Percentiles rank a stretch among this genome's conserved stretches.
Conservation (phyloP, 1,284 basidiomycete genomes). For the Apiotrichum sp. region DNA sequence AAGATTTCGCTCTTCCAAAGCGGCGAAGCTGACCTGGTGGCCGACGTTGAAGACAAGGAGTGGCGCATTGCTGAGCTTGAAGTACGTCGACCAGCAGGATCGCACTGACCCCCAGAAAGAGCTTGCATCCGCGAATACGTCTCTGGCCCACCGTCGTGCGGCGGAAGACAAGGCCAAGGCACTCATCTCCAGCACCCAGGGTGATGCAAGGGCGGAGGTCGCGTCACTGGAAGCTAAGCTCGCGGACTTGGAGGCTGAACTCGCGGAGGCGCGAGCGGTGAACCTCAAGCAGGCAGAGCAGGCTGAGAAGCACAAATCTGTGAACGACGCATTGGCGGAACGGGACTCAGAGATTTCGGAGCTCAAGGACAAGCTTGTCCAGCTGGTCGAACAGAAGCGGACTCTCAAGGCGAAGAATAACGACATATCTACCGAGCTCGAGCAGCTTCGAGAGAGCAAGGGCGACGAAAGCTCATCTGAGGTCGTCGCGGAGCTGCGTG, state of each 20-base stretch:
- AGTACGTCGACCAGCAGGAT: constrained; percentile 15
- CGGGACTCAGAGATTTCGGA: background rate
- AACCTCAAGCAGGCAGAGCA: background rate
- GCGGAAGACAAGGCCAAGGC: constrained; percentile 19
- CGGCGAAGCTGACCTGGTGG: constrained; percentile 28
- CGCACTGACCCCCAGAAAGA: constrained; percentile 13
- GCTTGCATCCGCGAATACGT: constrained; percentile 27
- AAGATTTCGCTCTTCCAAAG: constrained; percentile 33
- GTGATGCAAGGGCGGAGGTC: constrained; percentile 17
- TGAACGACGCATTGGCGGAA: background rate
- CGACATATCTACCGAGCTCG: constrained; percentile 27
- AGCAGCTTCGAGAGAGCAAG: constrained; percentile 10
- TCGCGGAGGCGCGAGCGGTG: background rate
- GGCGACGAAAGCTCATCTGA: constrained; percentile 11
- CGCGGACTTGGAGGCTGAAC: constrained; percentile 18
- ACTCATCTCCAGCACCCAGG: constrained; percentile 7
- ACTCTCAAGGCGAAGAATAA: constrained; percentile 27
- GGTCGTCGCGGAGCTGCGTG: constrained; percentile 27
- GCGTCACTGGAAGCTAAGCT: constrained; percentile 21
- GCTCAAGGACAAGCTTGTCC: constrained; percentile 2
- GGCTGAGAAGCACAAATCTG: background rate
- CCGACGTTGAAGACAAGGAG: constrained; percentile 28
- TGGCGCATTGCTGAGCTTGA: constrained; percentile 23
- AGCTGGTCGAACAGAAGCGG: constrained; percentile 23
- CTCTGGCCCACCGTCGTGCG: constrained; percentile 25